phyloP scores from a whole-genome alignment of 129 eudicot species.

The sunflower (Helianthus annuus) region DNA sequence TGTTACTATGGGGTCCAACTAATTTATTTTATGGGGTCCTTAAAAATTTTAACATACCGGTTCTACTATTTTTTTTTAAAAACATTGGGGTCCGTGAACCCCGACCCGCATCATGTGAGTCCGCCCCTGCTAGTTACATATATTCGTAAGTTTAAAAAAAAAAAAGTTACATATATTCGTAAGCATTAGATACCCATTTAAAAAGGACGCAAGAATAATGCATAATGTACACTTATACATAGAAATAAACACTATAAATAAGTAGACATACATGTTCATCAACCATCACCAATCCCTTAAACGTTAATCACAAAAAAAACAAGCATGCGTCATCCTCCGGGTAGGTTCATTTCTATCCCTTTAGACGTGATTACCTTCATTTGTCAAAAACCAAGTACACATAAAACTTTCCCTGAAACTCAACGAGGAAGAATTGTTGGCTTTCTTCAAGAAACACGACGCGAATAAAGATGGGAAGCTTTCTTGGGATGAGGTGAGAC shows the following conservation, averaged over 20 bases:
- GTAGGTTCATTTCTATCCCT: background rate
- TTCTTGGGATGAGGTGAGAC: slow-evolving; percentile 29
- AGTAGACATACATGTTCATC: background rate
- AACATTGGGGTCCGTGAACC: no score
- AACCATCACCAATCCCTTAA: background rate
- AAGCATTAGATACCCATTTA: slow-evolving; percentile 5
- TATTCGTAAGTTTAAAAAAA: background rate
- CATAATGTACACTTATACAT: background rate
- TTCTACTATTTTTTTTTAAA: no score
- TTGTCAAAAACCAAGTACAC: background rate
- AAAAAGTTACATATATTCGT: no score
- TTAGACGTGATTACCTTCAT: background rate
- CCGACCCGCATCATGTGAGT: no score
- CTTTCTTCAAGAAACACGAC: slow-evolving; percentile 30
- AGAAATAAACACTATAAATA: background rate
- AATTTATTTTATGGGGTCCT: no score
- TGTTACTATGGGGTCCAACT: no score
- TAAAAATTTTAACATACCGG: no score
- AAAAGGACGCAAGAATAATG: background rate
- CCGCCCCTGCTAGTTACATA: background rate
- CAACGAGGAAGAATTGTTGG: slow-evolving; percentile 12
- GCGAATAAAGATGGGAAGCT: slow-evolving; percentile 26
- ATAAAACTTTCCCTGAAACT: slow-evolving; percentile 13
- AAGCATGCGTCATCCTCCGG: slow-evolving; percentile 7
- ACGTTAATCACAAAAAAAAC: background rate